Percentiles rank a stretch among this genome's conserved stretches.
Conservation (phyloP, 352 stramenopile genomes). For the Pythium dissimile region DNA sequence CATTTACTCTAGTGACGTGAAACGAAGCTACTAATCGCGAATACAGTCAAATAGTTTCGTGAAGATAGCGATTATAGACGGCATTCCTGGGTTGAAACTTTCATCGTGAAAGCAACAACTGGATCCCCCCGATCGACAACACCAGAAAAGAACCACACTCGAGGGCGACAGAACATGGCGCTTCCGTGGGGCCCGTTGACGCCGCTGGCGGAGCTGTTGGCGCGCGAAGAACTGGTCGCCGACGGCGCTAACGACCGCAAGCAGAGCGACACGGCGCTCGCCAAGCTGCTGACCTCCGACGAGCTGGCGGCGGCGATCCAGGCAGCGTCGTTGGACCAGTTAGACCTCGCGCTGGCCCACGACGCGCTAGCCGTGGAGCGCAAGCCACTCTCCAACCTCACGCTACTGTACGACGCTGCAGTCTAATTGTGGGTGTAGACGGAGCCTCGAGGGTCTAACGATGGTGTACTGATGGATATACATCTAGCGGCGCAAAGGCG, state of each 20-base stretch:
- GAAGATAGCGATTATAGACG: neutral
- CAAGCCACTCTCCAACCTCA: constrained; percentile 42
- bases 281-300: constrained; percentile 35
- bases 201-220: constrained; percentile 41
- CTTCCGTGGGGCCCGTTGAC: constrained; percentile 49
- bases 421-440: neutral
- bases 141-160: neutral
- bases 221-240: constrained; percentile 28
- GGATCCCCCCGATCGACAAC: neutral
- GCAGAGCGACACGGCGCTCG: constrained; percentile 43
- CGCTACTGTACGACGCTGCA: constrained; percentile 58
- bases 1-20: too few species aligned
- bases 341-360: constrained; percentile 54
- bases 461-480: neutral
- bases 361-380: constrained; percentile 46
- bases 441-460: neutral
- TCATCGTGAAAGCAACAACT: neutral
- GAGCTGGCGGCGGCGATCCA: constrained; percentile 47
- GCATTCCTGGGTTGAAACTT: constrained; percentile 9
- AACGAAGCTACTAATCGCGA: too few species aligned
- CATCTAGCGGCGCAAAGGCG: constrained; percentile 41
- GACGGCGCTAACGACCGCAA: constrained; percentile 43
- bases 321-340: constrained; percentile 45
- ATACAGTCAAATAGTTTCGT: too few species aligned
- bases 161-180: neutral